A percentile compares a stretch with the other conserved stretches of the same genome.
These are phyloP conservation scores for Coprinopsis cinerea DNA, from an alignment of 768 basidiomycete species.

Conservation along the genomic window DNA sequence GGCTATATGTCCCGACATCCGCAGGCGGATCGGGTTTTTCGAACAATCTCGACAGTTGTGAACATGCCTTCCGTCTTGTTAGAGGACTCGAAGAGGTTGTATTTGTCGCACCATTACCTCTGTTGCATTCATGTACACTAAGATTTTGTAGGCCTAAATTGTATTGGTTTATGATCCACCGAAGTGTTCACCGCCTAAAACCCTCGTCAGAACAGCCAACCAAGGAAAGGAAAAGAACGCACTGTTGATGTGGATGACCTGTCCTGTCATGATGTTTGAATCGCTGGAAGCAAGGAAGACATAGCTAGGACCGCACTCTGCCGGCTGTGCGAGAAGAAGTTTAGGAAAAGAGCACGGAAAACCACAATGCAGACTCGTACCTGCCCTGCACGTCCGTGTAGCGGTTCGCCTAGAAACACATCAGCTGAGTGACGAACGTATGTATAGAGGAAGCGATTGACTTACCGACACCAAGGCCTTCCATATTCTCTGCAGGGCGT, in stretches of 20 bases:
- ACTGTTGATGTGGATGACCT: constrained; percentile 33
- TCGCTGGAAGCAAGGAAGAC: constrained; percentile 48
- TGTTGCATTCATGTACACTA: background rate
- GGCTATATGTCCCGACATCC: constrained; percentile 62
- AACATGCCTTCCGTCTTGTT: background rate
- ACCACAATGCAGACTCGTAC: too few species aligned
- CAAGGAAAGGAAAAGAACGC: background rate
- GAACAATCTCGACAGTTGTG: constrained; percentile 31
- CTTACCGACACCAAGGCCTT: constrained; percentile 41
- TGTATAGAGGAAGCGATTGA: too few species aligned
- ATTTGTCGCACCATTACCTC: background rate
- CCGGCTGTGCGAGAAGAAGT: too few species aligned
- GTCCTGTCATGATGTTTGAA: constrained; percentile 34
- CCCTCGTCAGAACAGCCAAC: background rate
- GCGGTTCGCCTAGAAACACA: too few species aligned
- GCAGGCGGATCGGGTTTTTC: constrained; percentile 53
- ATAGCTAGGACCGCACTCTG: constrained; percentile 46
- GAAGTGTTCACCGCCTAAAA: background rate
- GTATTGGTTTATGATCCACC: background rate
- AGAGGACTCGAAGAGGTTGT: background rate
- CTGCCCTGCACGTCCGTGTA: constrained; percentile 43
- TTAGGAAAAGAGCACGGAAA: too few species aligned
- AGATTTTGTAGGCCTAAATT: background rate
- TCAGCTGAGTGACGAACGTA: too few species aligned
- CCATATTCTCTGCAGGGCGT: constrained; percentile 49